Evolutionary conservation across 495 filamentous ascomycete genomes (phyloP).

Genomic region (Xylaria bambusicola): DNA sequence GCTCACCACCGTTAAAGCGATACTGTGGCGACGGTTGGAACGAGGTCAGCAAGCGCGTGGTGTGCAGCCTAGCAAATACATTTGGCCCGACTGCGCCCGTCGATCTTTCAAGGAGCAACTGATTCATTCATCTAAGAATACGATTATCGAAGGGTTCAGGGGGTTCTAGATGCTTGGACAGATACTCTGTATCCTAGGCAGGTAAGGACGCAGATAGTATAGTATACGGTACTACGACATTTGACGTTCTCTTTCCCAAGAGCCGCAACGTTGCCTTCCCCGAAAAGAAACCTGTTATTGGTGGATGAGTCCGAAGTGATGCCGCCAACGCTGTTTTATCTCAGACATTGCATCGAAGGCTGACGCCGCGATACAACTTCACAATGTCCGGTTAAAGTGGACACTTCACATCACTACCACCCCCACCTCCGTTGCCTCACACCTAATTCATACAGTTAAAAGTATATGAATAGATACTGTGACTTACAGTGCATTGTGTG

Average conservation of each 20-base stretch:
- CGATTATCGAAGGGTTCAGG: background rate
- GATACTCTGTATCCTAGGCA: no score
- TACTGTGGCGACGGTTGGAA: conserved; percentile 65
- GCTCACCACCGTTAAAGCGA: conserved; percentile 64
- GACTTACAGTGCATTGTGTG: no score
- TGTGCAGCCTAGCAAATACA: conserved; percentile 63
- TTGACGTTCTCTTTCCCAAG: no score
- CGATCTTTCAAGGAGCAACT: conserved; percentile 70
- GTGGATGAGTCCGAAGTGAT: no score
- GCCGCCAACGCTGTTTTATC: background rate
- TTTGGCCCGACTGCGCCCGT: conserved; percentile 63
- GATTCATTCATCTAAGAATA: conserved; percentile 71
- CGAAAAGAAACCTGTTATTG: no score
- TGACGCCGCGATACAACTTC: conserved; percentile 1
- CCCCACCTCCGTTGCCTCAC: no score
- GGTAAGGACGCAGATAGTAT: no score
- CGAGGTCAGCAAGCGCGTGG: conserved; percentile 53
- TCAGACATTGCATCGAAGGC: background rate
- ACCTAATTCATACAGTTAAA: no score
- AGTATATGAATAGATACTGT: no score
- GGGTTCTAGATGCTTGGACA: background rate
- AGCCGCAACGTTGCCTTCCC: no score
- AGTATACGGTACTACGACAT: no score
- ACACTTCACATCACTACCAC: background rate
- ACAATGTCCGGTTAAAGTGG: background rate